Percentiles rank a stretch among this genome's conserved stretches.
Conservation (phyloP, 257 asterid genomes). For the Prunella vulgaris region DNA sequence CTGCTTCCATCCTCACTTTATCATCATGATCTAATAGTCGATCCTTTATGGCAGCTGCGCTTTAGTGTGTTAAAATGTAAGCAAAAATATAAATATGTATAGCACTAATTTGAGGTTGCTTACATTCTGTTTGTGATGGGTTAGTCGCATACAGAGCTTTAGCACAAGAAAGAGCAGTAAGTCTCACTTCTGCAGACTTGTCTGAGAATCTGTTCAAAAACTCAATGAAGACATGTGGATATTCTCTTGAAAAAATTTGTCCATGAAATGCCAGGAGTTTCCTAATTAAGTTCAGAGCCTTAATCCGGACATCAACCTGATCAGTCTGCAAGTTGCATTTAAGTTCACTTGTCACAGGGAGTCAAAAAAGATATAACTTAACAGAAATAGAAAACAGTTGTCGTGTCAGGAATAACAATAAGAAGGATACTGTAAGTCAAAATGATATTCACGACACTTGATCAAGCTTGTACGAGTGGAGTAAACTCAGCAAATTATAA, state of each 20-base stretch:
- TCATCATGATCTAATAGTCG: constrained; percentile 83
- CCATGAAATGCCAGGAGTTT: constrained; percentile 63
- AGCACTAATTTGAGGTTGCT: constrained; percentile 31
- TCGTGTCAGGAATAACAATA: neutral
- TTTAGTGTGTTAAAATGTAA: constrained; percentile 7
- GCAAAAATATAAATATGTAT: constrained; percentile 15
- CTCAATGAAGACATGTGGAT: constrained; percentile 53
- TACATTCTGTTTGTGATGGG: constrained; percentile 61
- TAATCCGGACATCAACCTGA: constrained; percentile 90
- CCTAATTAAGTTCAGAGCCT: constrained; percentile 62
- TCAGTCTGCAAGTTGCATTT: constrained; percentile 63
- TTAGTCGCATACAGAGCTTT: constrained; percentile 49
- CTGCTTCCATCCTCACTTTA: constrained; percentile 76
- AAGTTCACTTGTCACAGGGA: constrained; percentile 20
- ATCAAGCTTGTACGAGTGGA: neutral
- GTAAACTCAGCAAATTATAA: constrained; percentile 1
- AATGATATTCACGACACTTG: constrained; percentile 6
- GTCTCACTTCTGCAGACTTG: constrained; percentile 80
- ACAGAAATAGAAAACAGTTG: constrained; percentile 5
- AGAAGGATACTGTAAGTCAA: neutral
- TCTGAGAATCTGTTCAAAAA: constrained; percentile 76
- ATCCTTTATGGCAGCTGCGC: constrained; percentile 57
- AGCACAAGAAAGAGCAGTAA: constrained; percentile 70
- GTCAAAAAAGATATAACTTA: constrained; percentile 19
- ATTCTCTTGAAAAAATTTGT: constrained; percentile 47